Evolutionary conservation across 139 green algal species (phyloP), one percentile per base, ranked within the genome.

Genomic region (Chlorella sp.): DNA sequence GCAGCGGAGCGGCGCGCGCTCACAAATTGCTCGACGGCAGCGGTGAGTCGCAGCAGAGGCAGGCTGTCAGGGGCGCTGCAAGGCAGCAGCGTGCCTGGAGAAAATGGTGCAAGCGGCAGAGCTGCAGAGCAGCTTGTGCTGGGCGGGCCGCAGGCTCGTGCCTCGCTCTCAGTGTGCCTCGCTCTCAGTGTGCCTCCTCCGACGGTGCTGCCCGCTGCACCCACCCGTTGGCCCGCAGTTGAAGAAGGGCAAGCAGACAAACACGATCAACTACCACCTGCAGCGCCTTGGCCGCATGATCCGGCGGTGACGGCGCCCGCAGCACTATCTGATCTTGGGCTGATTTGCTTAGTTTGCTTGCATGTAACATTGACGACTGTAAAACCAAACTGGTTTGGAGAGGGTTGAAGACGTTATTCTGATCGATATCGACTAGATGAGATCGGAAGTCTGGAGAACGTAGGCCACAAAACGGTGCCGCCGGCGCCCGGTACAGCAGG

Each of bases 191-290:
- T n/a, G n/a, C n/a, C 67, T 73, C 36, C 67, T 44, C n/a, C 51
- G 24, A 60, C 34, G 67, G 34, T 30, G 36, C 34, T 13, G n/a
- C 67, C 32, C n/a, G 67, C 16, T 36, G 60, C 60, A 26, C 30
- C 32, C 3, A 44, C 0, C 14, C 6, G 2, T 24, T 73, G 14
- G 65, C 22, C 32, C 84, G 48, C 86, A 89, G 86, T 76, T 82
- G 46, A 81, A 72, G 20, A 83, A 84, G 43, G 62, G 48, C 40
- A 89, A 85, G 41, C 26, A 46, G 4, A 60, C 19, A 7, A 84
- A 62, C 40, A 89, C 81, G 11, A 73, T 89, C 13, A 89, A 89
- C 54, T 87, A 85, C 56, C 86, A 89, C 75, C 26, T 89, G 46
- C 76, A 87, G 17, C 54, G 86, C 26, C 81, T 81, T 17, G 36